These are phyloP conservation scores for Rubia tinctorum DNA, from an alignment of 305 asterid genomes.

Conservation along the genomic window DNA sequence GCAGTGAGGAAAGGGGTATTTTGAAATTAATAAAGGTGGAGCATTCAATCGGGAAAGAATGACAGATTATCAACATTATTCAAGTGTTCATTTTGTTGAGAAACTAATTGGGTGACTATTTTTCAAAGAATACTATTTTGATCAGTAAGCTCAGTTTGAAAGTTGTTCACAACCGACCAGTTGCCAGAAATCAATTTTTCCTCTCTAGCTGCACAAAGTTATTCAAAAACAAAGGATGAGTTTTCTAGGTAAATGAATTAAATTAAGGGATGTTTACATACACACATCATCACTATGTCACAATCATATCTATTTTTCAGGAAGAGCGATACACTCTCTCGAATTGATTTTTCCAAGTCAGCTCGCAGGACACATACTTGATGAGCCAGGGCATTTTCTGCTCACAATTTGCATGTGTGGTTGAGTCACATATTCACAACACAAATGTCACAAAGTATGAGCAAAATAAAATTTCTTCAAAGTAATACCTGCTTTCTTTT, in stretches of 20 bases:
- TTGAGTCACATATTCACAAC: slow-evolving; percentile 7
- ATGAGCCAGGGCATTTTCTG: slow-evolving; percentile 76
- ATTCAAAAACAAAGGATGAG: slow-evolving; percentile 11
- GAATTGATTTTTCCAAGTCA: slow-evolving; percentile 62
- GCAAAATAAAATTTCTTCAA: slow-evolving; percentile 4
- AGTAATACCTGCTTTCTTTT: slow-evolving; percentile 68
- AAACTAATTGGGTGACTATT: slow-evolving; percentile 42
- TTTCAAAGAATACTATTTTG: slow-evolving; percentile 52
- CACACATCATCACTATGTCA: neutral
- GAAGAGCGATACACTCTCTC: slow-evolving; percentile 54
- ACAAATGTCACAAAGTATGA: neutral
- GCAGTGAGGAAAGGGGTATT: too few species aligned
- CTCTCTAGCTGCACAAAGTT: slow-evolving; percentile 53
- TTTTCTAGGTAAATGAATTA: neutral
- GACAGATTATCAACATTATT: too few species aligned
- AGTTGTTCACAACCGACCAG: slow-evolving; percentile 50
- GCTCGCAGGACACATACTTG: slow-evolving; percentile 68
- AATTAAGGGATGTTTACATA: neutral
- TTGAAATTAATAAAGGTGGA: too few species aligned
- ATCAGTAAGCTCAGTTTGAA: slow-evolving; percentile 54
- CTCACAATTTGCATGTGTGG: slow-evolving; percentile 15
- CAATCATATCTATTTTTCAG: slow-evolving; percentile 52
- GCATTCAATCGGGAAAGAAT: too few species aligned
- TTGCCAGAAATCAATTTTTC: slow-evolving; percentile 60
- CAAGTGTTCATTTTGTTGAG: too few species aligned